Base-by-base conservation (phyloP, 371 early-diverging fungal species). In the Saksenaea oblongispora region DNA sequence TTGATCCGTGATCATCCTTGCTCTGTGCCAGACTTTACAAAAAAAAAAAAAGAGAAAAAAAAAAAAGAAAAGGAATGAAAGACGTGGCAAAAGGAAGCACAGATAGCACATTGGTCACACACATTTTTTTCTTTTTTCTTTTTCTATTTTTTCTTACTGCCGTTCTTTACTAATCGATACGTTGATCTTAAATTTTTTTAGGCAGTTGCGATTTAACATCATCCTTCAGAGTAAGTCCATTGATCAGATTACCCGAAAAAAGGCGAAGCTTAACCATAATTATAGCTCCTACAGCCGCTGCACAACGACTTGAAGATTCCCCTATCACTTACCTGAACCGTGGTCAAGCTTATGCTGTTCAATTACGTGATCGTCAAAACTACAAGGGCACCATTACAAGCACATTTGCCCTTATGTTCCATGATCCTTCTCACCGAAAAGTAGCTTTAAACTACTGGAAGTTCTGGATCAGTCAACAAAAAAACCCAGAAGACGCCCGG, bases 381-480 rank as follows among this genome's bases (percentile, higher is more conserved):
- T 64, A 62, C 17, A 75, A 82, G 37, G 73, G 73, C 3, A 79
- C 80, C 1, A 61, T 89, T 42, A 82, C 78, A 1, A 87, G 86
- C 15, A 85, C 86, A 0, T 63, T 92, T 57, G 82, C 82, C 15
- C 82, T 93, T 34, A 82, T 87, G 22, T 93, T 93, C 65, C 91
- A 91, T 60, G 92, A 92, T 39, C 81, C 84, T 5, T 73, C 82
- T 27, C 92, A 93, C 67, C 87, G 89, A 28, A 80, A 83, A 59
- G 75, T 88, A 9, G 89, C 91, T 0, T 71, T 79, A 10, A 84
- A 84, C 34, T 89, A 90, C 64, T 93, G 92, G 93, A 84, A 82
- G 58, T 91, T 89, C 63, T 93, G 93, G 93, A 72, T 90, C 15
- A 84, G 84, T 65, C 91, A 92, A 62, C 92, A 92, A 65, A 69